Percentiles rank a stretch among this genome's conserved stretches.
phyloP scores from a whole-genome alignment of 2,329 filamentous ascomycete genomes.

The Tolypocladium amazonense region DNA sequence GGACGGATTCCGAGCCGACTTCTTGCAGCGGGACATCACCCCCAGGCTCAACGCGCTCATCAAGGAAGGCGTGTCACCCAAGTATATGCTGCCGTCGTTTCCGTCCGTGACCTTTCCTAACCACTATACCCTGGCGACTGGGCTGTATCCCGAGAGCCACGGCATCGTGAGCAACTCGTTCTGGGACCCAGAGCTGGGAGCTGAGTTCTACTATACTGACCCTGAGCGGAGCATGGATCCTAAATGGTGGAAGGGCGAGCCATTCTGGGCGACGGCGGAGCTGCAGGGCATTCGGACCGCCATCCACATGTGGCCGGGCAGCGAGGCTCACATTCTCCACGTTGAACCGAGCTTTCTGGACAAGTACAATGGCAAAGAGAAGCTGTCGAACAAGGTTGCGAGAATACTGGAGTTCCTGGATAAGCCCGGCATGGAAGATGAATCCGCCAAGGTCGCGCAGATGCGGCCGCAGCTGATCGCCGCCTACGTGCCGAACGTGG shows the following conservation, averaged over 20 bases:
- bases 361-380: conserved; percentile 70
- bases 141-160: conserved; percentile 84
- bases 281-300: conserved; percentile 66
- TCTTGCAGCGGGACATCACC: conserved; percentile 72
- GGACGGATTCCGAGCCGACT: conserved; percentile 93
- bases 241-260: conserved; percentile 93
- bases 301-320: conserved; percentile 98
- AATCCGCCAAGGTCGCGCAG: conserved; percentile 34
- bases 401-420: conserved; percentile 79
- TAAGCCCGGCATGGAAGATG: conserved; percentile 59
- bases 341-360: conserved; percentile 73
- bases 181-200: conserved; percentile 68
- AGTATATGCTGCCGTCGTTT: conserved; percentile 90
- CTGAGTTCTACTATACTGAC: conserved; percentile 84
- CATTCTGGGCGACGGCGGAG: conserved; percentile 89
- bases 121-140: conserved; percentile 88
- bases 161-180: conserved; percentile 92
- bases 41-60: conserved; percentile 72
- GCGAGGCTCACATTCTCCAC: conserved; percentile 73
- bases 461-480: conserved; percentile 83
- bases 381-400: conserved; percentile 62
- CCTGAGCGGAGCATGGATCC: conserved; percentile 63
- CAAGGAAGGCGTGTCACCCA: conserved; percentile 73
- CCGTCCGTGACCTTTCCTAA: conserved; percentile 96
- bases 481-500: conserved; percentile 89